Evolutionary conservation across 1,139 yeast genomes (phyloP), one percentile per base, ranked within the genome.

Genomic region (Maudiozyma humilis): DNA sequence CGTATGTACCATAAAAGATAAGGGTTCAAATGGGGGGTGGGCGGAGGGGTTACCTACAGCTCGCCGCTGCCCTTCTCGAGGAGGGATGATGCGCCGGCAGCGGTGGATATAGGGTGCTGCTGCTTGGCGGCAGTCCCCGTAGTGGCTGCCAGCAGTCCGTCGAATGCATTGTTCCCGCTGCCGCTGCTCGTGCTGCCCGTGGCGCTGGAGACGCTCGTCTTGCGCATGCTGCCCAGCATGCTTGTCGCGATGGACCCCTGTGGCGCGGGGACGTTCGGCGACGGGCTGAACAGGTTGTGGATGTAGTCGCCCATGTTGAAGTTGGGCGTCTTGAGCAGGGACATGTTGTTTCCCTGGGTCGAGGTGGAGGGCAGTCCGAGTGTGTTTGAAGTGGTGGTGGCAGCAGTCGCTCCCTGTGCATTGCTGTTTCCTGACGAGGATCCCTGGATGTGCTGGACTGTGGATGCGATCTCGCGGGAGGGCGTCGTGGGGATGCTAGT

Each of bases 241-340:
- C 10, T 23, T 23, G 27, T 10, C 6, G 27, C 10, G 27, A 23
- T 23, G 27, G 8, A 25, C 13, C 27, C 27, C 18, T 25, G 31
- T 25, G 8, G 25, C 3, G 27, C 18, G 12, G 47, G 27, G 10
- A 56, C 52, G 20, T 60, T 54, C 17, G 65, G 65, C 12, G 65
- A 60, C n/a, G 65, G 65, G 44, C 64, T 59, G 50, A 62, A 62
- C n/a, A 62, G 48, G 33, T 53, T 60, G 44, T 60, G 65, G 16
- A 62, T 59, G 48, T 60, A 60, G 43, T 62, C 65, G 3, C 63
- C 63, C 63, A 62, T 60, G 49, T 59, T 59, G 43, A 62, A 62
- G 42, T 59, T 60, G 6, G 63, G 63, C 5, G 63, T 59, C 41
- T 53, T 57, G 27, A 59, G 45, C n/a, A 60, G 33, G 27, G 48